phyloP scores from a whole-genome alignment of 1,284 basidiomycete genomes.

The Papiliotrema laurentii region DNA sequence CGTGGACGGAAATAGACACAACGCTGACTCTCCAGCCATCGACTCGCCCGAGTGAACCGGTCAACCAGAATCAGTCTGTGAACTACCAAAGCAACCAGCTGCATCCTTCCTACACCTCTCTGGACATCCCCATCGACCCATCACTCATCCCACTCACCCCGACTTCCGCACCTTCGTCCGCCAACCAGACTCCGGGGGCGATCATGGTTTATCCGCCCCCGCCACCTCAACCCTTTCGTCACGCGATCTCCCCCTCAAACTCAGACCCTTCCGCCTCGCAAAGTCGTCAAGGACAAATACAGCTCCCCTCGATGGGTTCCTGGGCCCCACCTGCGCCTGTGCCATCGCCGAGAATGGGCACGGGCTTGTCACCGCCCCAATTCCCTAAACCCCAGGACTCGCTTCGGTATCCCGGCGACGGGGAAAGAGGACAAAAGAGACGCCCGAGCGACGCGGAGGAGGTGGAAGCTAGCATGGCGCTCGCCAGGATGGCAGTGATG shows the following conservation, averaged over 20 bases:
- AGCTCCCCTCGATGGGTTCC: slow-evolving; percentile 17
- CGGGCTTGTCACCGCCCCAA: not conserved
- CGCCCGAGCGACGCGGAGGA: slow-evolving; percentile 19
- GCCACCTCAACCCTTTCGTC: slow-evolving; percentile 7
- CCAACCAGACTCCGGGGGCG: no score
- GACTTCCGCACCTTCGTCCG: no score
- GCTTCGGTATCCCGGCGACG: not conserved
- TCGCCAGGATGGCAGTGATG: slow-evolving; percentile 19
- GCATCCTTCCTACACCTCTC: no score
- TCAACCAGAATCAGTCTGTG: no score
- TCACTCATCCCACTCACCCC: no score
- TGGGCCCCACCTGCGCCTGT: slow-evolving; percentile 15
- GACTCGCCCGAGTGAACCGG: no score
- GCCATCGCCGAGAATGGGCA: no score
- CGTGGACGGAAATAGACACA: no score
- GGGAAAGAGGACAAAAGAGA: slow-evolving; percentile 5
- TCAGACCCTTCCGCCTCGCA: slow-evolving; percentile 2
- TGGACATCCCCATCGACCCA: no score
- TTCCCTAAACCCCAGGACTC: not conserved
- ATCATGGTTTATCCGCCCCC: slow-evolving; percentile 24
- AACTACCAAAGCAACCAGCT: no score
- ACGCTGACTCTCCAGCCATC: no score
- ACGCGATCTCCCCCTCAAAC: not conserved
- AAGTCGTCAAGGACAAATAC: slow-evolving; percentile 1
- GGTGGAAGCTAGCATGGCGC: slow-evolving; percentile 30